These are phyloP conservation scores for Diutina pseudorugosa DNA, from an alignment of 1,139 yeast genomes.

Conservation along the genomic window DNA sequence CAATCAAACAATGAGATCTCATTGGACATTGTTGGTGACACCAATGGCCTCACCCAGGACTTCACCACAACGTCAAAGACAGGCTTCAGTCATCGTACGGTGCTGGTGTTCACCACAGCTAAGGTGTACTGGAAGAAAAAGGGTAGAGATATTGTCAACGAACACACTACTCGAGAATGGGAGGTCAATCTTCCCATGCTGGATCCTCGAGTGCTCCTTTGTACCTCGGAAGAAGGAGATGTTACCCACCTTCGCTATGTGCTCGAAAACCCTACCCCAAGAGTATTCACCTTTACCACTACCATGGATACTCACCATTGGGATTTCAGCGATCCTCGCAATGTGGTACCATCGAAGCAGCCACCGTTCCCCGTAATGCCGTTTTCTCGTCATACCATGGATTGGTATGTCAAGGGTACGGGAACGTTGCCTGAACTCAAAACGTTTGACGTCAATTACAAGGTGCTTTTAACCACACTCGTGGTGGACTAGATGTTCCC, in stretches of 20 bases:
- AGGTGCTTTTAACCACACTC: background rate
- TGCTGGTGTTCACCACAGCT: background rate
- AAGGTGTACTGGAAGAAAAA: background rate
- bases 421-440: background rate
- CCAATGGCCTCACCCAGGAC: background rate
- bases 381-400: background rate
- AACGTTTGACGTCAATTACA: background rate
- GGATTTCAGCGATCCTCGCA: background rate
- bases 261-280: conserved; percentile 1
- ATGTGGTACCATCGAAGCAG: background rate
- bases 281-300: conserved; percentile 1
- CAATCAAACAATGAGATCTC: background rate
- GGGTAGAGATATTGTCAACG: background rate
- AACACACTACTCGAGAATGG: background rate
- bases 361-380: conserved; percentile 3
- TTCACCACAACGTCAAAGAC: conserved; percentile 1
- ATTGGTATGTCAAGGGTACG: background rate
- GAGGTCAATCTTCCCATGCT: background rate
- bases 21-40: background rate
- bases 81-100: conserved; percentile 1
- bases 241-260: background rate
- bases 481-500: background rate
- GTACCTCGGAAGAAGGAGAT: background rate
- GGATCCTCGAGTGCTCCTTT: background rate
- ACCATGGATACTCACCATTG: background rate